Conservation (phyloP, 345 rosid genomes). For the Pistacia vera region DNA sequence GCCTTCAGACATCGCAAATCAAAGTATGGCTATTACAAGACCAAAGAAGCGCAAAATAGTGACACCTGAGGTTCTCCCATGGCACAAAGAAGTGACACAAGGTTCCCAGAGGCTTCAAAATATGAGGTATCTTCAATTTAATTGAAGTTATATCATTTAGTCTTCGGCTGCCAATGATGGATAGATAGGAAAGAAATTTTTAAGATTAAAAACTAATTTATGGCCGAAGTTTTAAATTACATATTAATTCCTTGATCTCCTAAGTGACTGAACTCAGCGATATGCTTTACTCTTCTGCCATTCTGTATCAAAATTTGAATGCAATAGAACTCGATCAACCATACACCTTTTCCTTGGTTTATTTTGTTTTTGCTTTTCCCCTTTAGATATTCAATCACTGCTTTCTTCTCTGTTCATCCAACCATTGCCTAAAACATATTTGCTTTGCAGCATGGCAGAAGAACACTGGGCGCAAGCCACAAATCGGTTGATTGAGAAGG, state of each 20-base stretch:
- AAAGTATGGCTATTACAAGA: slow-evolving; percentile 24
- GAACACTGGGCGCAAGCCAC: slow-evolving; percentile 61
- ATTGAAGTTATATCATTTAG: too few relatives aligned
- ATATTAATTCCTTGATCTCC: background rate
- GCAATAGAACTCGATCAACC: background rate
- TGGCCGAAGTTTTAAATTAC: background rate
- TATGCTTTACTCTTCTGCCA: background rate
- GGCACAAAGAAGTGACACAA: slow-evolving; percentile 52
- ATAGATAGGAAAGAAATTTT: background rate
- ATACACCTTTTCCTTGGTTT: background rate
- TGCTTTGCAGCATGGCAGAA: slow-evolving; percentile 54
- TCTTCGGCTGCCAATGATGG: background rate
- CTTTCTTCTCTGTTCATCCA: slow-evolving; percentile 1
- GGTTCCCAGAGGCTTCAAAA: slow-evolving; percentile 42
- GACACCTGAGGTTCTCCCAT: slow-evolving; percentile 43
- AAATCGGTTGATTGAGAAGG: slow-evolving; percentile 72
- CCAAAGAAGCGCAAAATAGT: slow-evolving; percentile 57
- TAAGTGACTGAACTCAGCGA: background rate
- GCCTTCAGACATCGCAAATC: slow-evolving; percentile 21
- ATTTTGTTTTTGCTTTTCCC: background rate
- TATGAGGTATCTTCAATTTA: slow-evolving; percentile 45
- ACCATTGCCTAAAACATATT: slow-evolving; percentile 6
- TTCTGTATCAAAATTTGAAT: background rate
- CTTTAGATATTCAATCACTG: background rate
- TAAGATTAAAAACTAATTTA: slow-evolving; percentile 3